These are phyloP conservation scores for Lichina pygmaea DNA, from an alignment of 495 filamentous ascomycete genomes.

Conservation along the genomic window DNA sequence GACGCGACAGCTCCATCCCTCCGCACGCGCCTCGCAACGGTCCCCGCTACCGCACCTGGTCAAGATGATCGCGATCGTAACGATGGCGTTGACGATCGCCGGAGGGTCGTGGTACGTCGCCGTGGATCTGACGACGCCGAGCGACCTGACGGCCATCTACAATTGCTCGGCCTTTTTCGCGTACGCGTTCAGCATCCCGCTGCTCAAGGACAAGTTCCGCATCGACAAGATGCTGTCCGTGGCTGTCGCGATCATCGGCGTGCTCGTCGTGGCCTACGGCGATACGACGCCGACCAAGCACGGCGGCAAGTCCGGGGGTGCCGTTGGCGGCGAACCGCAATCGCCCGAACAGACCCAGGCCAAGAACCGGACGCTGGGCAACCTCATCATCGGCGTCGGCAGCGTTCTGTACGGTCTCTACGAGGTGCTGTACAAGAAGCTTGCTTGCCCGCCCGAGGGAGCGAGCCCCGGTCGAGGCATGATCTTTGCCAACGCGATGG, in stretches of 20 bases:
- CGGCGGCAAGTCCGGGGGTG: conserved; percentile 22
- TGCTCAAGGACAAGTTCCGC: conserved; percentile 60
- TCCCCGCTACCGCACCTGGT: conserved; percentile 50
- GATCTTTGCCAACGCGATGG: conserved; percentile 82
- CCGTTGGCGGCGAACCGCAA: conserved; percentile 12
- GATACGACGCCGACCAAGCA: conserved; percentile 24
- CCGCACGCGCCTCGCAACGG: conserved; percentile 17
- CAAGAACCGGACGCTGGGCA: conserved; percentile 41
- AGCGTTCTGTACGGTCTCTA: conserved; percentile 90
- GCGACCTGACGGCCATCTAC: conserved; percentile 90
- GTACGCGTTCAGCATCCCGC: conserved; percentile 76
- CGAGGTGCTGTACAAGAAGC: conserved; percentile 83
- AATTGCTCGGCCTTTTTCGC: conserved; percentile 98
- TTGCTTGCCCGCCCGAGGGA: conserved; percentile 79
- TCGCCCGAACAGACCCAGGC: conserved; percentile 21
- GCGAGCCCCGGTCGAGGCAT: conserved; percentile 53
- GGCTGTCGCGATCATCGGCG: conserved; percentile 58
- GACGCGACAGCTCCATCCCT: conserved; percentile 31
- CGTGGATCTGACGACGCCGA: conserved; percentile 72
- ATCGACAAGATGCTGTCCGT: conserved; percentile 65
- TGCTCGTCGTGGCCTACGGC: conserved; percentile 81
- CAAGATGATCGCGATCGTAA: conserved; percentile 52
- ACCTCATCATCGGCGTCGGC: conserved; percentile 78
- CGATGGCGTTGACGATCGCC: conserved; percentile 66
- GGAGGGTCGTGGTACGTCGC: conserved; percentile 92